Evolutionary conservation across 2,329 filamentous ascomycete species (phyloP), one percentile per base, ranked within the genome.

Genomic region (Trichophyton rubrum): DNA sequence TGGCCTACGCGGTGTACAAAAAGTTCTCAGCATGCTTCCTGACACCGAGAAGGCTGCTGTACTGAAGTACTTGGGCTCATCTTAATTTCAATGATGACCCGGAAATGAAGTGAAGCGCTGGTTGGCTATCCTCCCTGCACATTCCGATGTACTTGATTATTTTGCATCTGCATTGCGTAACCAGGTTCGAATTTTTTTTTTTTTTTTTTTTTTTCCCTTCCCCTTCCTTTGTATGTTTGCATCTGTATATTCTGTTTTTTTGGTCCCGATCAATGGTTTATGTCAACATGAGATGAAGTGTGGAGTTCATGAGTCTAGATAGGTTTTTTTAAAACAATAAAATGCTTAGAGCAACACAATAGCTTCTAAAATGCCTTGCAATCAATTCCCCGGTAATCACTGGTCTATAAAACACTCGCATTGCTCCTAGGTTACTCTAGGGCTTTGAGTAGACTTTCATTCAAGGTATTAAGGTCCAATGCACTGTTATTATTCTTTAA

Each of bases 11-110:
- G 92, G 93, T 68, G 85, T 99, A 22, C 85, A 90, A 69, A 87
- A 92, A 67, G 83, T 95, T 65, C 77, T 97, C 67, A 85, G 87
- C 68, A 90, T 92, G 73, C 83, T 99, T 78, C 90, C 91, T 17
- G 87, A 91, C 58, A 85, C 84, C 65, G 91, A 99, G 80, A 88
- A 90, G 73, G 90, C 96, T 75, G 84, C 88, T 74, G 82, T 95
- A 59, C 79, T 96, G 60, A 83, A 80, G 73, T 80, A 75, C 63
- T 69, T 79, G 63, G 67, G 57, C 43, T 57, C 59, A 20, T 27
- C 55, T n/a, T 57, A n/a, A 43, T 20, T 17, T 57, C 11, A 35
- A n/a, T 9, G 24, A 0, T 17, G 40, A 40, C 9, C 17, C 17
- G 7, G 22, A 57, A 2, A n/a, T 7, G n/a, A 13, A 6, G 33